Evolutionary conservation across 768 basidiomycete genomes (phyloP).

Genomic region (Amanita exitialis): DNA sequence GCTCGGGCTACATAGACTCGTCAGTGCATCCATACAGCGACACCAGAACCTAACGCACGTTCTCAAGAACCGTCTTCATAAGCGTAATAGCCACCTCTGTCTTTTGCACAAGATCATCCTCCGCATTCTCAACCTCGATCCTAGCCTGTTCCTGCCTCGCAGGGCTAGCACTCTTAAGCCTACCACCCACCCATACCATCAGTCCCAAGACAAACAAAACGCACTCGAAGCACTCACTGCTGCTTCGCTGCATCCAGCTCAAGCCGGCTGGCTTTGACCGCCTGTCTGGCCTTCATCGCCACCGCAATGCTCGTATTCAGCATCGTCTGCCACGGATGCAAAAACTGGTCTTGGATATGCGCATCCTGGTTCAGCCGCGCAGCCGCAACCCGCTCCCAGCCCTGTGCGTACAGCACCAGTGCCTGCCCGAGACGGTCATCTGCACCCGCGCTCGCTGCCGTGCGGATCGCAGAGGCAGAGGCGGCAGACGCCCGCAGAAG

Average conservation of each 20-base stretch:
- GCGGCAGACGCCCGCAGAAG: conserved; percentile 70
- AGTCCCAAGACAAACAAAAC: background rate
- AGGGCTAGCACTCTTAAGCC: conserved; percentile 69
- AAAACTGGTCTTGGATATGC: conserved; percentile 53
- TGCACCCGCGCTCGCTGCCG: conserved; percentile 26
- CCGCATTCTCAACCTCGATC: conserved; percentile 86
- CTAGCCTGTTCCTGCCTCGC: conserved; percentile 85
- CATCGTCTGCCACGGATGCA: conserved; percentile 84
- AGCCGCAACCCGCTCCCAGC: conserved; percentile 73
- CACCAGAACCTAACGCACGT: conserved; percentile 44
- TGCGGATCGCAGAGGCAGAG: conserved; percentile 40
- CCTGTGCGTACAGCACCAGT: conserved; percentile 66
- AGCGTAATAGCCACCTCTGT: conserved; percentile 95
- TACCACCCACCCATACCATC: conserved; percentile 17
- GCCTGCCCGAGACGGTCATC: conserved; percentile 66
- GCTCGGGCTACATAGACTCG: conserved; percentile 62
- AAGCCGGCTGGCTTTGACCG: conserved; percentile 68
- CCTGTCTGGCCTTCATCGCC: conserved; percentile 88
- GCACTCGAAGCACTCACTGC: conserved; percentile 35
- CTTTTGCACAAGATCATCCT: conserved; percentile 95
- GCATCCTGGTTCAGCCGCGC: conserved; percentile 78
- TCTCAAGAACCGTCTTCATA: conserved; percentile 98
- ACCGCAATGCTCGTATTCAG: conserved; percentile 75
- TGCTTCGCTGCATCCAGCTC: conserved; percentile 91
- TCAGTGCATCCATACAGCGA: background rate